Base-by-base conservation (phyloP, 2,329 filamentous ascomycete genomes). In the Meredithiella fracta region DNA sequence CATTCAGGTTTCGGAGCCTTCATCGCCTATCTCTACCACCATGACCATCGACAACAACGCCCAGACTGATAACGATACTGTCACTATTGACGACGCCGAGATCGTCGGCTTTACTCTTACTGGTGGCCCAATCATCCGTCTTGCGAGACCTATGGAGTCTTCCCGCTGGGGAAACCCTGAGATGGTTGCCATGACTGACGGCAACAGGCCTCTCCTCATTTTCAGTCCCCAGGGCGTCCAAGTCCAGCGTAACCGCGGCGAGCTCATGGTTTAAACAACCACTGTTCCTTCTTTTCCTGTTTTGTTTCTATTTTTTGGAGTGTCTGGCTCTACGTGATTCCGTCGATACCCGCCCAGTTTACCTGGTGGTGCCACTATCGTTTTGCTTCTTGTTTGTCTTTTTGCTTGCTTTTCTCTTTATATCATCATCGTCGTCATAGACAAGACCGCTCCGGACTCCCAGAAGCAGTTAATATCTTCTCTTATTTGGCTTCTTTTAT, bases 91-190 rank as follows among this genome's bases (percentile, higher is more conserved):
- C 20, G 51, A 53, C n/a, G 57, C 57, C 9, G 57, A 59, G 23
- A 67, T 74, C 3, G 64, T 75, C 47, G 72, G 72, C 40, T 71
- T 72, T 60, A 72, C 71, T 1, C 64, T 72, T 8, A 66, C 70
- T 3, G 72, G 72, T 14, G 70, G 69, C 2, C 72, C 72, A 2
- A 74, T 75, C 53, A 61, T 75, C n/a, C 67, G 68, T 17, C 72
- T 74, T 57, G 64, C 61, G 37, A 63, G 68, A n/a, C 62, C 68
- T 0, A 61, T 66, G 3, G 65, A 65, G 2, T 47, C 44, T 15
- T 38, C 15, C 4, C 44, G 42, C 44, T 59, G 58, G 58, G 58
- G 58, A 3, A 59, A 59, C 40, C 58, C 58, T 0, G 54, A 59
- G 54, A 29, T 59, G 26, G 58, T 59, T n/a, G 58, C 58, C 11